Evolutionary conservation across 2,329 filamentous ascomycete genomes (phyloP).

Genomic region (Tolypocladium guangdongense): DNA sequence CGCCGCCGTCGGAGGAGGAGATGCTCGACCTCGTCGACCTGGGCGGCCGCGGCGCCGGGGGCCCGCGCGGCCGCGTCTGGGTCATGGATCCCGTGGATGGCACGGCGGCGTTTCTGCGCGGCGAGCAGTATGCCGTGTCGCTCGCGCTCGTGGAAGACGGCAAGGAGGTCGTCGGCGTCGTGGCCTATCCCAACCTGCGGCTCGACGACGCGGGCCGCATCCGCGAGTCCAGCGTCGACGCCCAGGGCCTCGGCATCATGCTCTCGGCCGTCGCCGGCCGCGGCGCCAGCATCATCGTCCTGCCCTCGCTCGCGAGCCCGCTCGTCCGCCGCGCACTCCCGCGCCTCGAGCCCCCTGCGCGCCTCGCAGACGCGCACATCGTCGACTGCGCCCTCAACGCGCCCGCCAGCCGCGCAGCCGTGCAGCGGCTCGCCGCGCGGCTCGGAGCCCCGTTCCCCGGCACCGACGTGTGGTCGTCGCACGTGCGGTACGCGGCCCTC

Average conservation of each 20-base stretch:
- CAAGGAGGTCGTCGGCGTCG: slow-evolving; percentile 43
- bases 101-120: slow-evolving; percentile 48
- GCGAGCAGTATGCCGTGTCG: slow-evolving; percentile 52
- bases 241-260: slow-evolving; percentile 22
- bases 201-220: slow-evolving; percentile 23
- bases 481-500: slow-evolving; percentile 26
- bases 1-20: slow-evolving; percentile 31
- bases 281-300: slow-evolving; percentile 16
- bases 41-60: slow-evolving; percentile 33
- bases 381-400: slow-evolving; percentile 22
- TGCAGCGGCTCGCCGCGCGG: slow-evolving; percentile 15
- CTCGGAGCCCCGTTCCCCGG: slow-evolving; percentile 22
- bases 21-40: slow-evolving; percentile 53
- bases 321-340: slow-evolving; percentile 10
- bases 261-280: slow-evolving; percentile 20
- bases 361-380: slow-evolving; percentile 16
- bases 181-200: slow-evolving; percentile 49
- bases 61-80: slow-evolving; percentile 36
- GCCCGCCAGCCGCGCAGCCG: slow-evolving; percentile 20
- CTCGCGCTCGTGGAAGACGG: slow-evolving; percentile 48
- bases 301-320: slow-evolving; percentile 10
- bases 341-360: slow-evolving; percentile 8
- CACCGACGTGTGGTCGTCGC: slow-evolving; percentile 28
- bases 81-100: slow-evolving; percentile 56
- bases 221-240: slow-evolving; percentile 20